Conservation (phyloP, 2,329 filamentous ascomycete species). For the Chrysosporium keratinophilum region DNA sequence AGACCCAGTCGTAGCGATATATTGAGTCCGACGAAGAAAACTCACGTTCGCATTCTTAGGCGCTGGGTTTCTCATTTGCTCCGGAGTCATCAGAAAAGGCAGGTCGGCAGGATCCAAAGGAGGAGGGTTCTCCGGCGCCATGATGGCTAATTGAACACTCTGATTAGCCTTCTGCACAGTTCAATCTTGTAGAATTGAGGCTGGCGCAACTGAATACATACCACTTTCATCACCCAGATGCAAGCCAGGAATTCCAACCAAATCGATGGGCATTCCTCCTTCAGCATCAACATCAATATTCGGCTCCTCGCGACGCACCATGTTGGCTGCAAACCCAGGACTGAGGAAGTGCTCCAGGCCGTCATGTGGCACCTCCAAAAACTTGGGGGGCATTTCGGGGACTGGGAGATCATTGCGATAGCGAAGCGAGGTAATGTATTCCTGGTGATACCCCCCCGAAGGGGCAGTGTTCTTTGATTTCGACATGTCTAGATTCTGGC, state of each 20-base stretch:
- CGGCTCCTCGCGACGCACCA: conserved; percentile 81
- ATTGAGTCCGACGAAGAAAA: conserved; percentile 92
- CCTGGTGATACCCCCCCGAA: conserved; percentile 59
- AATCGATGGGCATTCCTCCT: conserved; percentile 90
- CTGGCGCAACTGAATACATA: conserved; percentile 34
- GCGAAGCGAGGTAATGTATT: conserved; percentile 91
- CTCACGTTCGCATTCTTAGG: conserved; percentile 68
- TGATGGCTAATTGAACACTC: conserved; percentile 54
- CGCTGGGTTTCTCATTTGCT: conserved; percentile 74
- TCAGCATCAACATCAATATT: conserved; percentile 98
- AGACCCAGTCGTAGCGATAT: conserved; percentile 49
- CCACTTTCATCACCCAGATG: conserved; percentile 93
- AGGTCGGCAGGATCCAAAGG: conserved; percentile 74
- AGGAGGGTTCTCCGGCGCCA: conserved; percentile 61
- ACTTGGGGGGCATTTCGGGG: conserved; percentile 86
- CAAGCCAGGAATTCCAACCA: conserved; percentile 87
- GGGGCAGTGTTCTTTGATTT: conserved; percentile 33
- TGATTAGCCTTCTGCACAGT: neutral
- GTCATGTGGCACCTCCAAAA: conserved; percentile 91
- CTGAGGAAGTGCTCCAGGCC: conserved; percentile 85
- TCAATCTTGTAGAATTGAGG: neutral
- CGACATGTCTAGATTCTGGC: conserved; percentile 24
- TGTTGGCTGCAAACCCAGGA: conserved; percentile 75
- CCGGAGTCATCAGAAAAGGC: conserved; percentile 68
- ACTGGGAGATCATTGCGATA: conserved; percentile 94